These are phyloP conservation scores for Diaporthe citri DNA, from an alignment of 2,329 filamentous ascomycete genomes.

Conservation along the genomic window DNA sequence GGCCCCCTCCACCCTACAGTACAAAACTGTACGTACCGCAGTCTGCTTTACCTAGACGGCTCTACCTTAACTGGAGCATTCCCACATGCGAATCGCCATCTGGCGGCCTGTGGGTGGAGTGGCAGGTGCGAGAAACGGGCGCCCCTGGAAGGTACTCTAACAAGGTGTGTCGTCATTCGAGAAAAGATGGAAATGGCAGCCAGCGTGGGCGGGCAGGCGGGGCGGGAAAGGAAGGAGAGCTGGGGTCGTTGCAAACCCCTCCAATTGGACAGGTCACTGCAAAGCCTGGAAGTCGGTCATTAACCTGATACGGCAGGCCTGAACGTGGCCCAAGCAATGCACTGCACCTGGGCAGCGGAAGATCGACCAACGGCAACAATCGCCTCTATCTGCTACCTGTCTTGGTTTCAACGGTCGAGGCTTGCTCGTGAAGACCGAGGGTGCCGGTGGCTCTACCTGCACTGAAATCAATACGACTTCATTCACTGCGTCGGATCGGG, in stretches of 20 bases:
- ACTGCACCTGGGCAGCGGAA: background rate
- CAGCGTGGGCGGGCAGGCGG: constrained; percentile 11
- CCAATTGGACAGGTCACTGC: constrained; percentile 3
- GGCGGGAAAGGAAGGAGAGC: background rate
- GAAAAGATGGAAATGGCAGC: background rate
- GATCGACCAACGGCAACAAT: background rate
- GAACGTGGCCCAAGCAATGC: background rate
- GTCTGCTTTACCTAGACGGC: background rate
- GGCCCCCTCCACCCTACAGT: background rate
- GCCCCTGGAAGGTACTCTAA: background rate
- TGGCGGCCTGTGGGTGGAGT: background rate
- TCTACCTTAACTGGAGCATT: background rate
- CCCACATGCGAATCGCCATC: background rate
- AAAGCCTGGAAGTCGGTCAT: constrained; percentile 34
- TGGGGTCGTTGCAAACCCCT: background rate
- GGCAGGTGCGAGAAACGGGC: background rate
- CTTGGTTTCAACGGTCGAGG: background rate
- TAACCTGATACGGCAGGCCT: constrained; percentile 35
- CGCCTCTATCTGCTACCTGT: constrained; percentile 1
- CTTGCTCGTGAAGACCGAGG: background rate
- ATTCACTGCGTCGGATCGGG: background rate
- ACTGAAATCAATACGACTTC: no score
- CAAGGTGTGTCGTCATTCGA: background rate
- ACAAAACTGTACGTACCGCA: background rate
- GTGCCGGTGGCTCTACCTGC: no score